These are phyloP conservation scores for Ceratocystis ficicola DNA, from an alignment of 2,329 filamentous ascomycete species.

Conservation along the genomic window DNA sequence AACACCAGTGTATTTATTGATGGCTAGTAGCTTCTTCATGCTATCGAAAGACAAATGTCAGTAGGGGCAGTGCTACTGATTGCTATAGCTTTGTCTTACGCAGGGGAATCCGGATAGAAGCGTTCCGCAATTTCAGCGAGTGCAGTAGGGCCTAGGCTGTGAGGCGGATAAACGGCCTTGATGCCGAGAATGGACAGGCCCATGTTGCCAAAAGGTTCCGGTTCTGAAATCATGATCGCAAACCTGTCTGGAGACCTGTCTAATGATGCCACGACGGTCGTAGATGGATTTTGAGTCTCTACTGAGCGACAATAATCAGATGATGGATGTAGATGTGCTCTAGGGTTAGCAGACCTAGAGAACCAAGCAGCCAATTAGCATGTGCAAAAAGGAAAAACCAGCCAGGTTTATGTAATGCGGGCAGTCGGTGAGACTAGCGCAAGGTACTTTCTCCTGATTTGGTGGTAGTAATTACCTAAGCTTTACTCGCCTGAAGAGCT, in stretches of 20 bases:
- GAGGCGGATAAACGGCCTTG: conserved; percentile 48
- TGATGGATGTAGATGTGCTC: background rate
- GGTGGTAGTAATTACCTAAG: too few relatives aligned
- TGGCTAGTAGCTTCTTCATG: conserved; percentile 50
- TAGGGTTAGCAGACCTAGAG: conserved; percentile 2
- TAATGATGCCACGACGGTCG: too few relatives aligned
- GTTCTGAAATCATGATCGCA: conserved; percentile 15
- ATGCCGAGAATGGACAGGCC: conserved; percentile 50
- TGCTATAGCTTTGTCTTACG: conserved; percentile 35
- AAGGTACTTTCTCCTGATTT: too few relatives aligned
- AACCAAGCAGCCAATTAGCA: background rate
- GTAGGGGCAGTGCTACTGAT: background rate
- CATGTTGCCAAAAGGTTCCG: conserved; percentile 36
- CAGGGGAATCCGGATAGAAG: conserved; percentile 47
- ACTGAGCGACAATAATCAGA: background rate
- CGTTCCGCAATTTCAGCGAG: conserved; percentile 42
- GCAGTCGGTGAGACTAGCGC: too few relatives aligned
- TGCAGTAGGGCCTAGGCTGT: conserved; percentile 38
- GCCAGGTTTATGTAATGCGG: background rate
- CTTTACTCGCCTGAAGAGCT: too few relatives aligned
- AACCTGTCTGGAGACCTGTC: too few relatives aligned
- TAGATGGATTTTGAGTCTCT: too few relatives aligned
- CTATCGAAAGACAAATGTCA: conserved; percentile 29
- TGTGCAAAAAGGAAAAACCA: background rate
- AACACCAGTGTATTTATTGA: conserved; percentile 54